These are phyloP conservation scores for Boechera stricta DNA, from an alignment of 345 rosid species.

Conservation along the genomic window DNA sequence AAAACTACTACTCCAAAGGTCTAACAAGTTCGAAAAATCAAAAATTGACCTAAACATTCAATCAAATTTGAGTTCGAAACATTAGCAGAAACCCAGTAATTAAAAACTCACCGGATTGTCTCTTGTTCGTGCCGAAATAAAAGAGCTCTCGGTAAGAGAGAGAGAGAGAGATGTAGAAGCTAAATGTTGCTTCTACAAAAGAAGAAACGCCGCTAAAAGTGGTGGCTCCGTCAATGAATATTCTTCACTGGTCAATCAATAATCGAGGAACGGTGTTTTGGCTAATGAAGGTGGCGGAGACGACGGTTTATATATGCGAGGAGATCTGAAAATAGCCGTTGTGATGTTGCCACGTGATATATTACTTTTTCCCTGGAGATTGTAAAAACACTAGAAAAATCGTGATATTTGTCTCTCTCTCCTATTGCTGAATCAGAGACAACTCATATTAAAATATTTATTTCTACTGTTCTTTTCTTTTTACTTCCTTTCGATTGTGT, in stretches of 20 bases:
- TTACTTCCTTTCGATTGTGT: background rate
- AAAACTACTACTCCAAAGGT: background rate
- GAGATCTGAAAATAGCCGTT: constrained; percentile 17
- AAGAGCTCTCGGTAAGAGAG: constrained; percentile 5
- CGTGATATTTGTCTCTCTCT: constrained; percentile 33
- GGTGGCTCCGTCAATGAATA: constrained; percentile 34
- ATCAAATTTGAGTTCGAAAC: background rate
- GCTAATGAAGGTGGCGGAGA: constrained; percentile 1
- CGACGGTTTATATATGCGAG: constrained; percentile 35
- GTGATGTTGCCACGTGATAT: constrained; percentile 33
- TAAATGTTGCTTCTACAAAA: constrained; percentile 22
- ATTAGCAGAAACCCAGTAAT: background rate
- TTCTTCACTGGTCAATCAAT: background rate
- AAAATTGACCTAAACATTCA: background rate
- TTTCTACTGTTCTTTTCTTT: background rate
- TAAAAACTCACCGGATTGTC: constrained; percentile 26
- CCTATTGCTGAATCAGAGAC: constrained; percentile 31
- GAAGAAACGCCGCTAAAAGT: constrained; percentile 27
- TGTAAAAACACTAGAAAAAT: constrained; percentile 14
- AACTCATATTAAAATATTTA: constrained; percentile 19
- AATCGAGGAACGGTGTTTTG: constrained; percentile 24
- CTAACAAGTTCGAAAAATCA: background rate
- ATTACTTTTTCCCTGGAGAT: background rate
- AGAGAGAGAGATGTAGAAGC: constrained; percentile 4
- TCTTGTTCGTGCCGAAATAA: background rate